Evolutionary conservation across 1,139 yeast genomes (phyloP).

Genomic region (Kodamaea sp.): DNA sequence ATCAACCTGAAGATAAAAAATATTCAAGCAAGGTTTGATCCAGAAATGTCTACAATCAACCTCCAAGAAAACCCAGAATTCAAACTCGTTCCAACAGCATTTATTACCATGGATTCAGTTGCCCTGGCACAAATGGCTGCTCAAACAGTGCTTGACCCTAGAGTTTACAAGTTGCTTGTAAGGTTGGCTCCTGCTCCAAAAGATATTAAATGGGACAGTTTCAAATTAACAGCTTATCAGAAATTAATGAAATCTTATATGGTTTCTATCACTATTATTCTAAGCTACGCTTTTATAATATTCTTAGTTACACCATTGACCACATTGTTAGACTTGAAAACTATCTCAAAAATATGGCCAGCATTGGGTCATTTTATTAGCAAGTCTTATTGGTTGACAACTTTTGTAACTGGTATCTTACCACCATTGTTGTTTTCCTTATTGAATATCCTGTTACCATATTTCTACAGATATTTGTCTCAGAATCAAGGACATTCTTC

Average conservation of each 20-base stretch:
- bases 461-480: conserved; percentile 68
- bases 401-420: conserved; percentile 62
- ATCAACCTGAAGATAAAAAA: conserved; percentile 28
- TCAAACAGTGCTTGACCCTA: conserved; percentile 74
- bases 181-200: conserved; percentile 78
- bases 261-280: conserved; percentile 58
- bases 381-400: conserved; percentile 64
- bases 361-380: conserved; percentile 57
- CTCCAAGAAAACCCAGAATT: conserved; percentile 25
- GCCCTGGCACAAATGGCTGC: conserved; percentile 88
- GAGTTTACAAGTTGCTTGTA: conserved; percentile 68
- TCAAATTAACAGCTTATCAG: conserved; percentile 55
- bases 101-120: conserved; percentile 78
- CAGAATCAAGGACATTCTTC: conserved; percentile 72
- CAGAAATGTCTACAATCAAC: conserved; percentile 25
- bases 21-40: conserved; percentile 32
- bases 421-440: conserved; percentile 52
- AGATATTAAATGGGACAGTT: conserved; percentile 74
- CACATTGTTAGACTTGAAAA: conserved; percentile 65
- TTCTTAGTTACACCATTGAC: conserved; percentile 74
- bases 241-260: conserved; percentile 54
- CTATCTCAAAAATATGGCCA: conserved; percentile 73
- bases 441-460: conserved; percentile 70
- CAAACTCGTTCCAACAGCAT: conserved; percentile 60
- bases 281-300: conserved; percentile 60